Evolutionary conservation across 306 rosid genomes (phyloP).

Genomic region (Glycyrrhiza uralensis): DNA sequence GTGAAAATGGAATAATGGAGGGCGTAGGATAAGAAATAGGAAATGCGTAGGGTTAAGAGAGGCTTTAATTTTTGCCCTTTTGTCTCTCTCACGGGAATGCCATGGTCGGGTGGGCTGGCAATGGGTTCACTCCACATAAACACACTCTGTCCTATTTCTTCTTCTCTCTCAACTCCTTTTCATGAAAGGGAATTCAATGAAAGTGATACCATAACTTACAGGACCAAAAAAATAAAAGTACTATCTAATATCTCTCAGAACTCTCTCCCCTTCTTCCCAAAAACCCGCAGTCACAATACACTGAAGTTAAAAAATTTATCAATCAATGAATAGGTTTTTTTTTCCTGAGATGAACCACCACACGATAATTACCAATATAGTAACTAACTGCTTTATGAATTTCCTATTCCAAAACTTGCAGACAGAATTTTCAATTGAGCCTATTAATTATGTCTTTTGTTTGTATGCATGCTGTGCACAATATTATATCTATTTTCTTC

Average conservation of each 20-base stretch:
- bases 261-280: conserved; percentile 19
- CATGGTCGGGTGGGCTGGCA: conserved; percentile 86
- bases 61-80: conserved; percentile 38
- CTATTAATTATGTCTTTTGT: conserved; percentile 32
- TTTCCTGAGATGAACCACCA: conserved; percentile 8
- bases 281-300: background rate
- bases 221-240: background rate
- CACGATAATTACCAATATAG: conserved; percentile 7
- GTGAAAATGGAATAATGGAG: conserved; percentile 33
- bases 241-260: conserved; percentile 18
- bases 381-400: conserved; percentile 13
- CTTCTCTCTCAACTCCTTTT: conserved; percentile 54
- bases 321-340: background rate
- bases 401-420: conserved; percentile 8
- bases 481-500: conserved; percentile 17
- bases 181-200: conserved; percentile 59
- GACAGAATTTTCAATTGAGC: conserved; percentile 11
- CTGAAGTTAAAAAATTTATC: background rate
- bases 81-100: conserved; percentile 87
- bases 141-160: conserved; percentile 45
- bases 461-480: conserved; percentile 16
- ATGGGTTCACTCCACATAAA: conserved; percentile 54
- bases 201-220: conserved; percentile 50
- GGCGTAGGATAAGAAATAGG: conserved; percentile 45
- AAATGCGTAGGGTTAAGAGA: conserved; percentile 43